Evolutionary conservation across 768 basidiomycete species (phyloP), one percentile per base, ranked within the genome.

Genomic region (Hemileccinum rubropunctum): DNA sequence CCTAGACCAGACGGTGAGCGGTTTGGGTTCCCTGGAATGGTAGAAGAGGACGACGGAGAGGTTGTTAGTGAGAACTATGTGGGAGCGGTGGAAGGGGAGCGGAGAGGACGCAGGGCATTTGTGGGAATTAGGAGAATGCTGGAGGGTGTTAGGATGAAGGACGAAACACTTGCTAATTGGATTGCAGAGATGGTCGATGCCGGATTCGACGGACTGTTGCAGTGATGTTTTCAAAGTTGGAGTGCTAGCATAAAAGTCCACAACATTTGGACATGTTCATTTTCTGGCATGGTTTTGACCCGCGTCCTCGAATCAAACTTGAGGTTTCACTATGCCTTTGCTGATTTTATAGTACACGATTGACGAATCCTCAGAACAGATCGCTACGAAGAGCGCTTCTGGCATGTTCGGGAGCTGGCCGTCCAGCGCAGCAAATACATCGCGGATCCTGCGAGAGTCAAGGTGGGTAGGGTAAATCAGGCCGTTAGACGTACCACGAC

Each of bases 1-100:
- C 88, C 88, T 28, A 77, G 88, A 23, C 83, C 76, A 3, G 86
- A 90, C 61, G 86, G 80, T 18, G 91, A 95, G 50, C 88, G 90
- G 55, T 95, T 94, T 66, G 93, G 93, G 0, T 91, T 95, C 66
- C 94, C 94, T 6, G 91, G 87, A 0, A 47, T 90, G 18, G 72
- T 90, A 33, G 87, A 91, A 53, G 89, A 88, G 18, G 76, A 79
- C n/a, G 86, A 82, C n/a, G 89, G 86, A 15, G 76, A 78, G 47
- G 80, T 81, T n/a, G 50, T 62, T 17, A 48, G 38, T 11, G 66
- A 68, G 28, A 58, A 63, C 37, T 67, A 67, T 40, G 56, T 56
- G 12, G 72, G 69, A 30, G 86, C 85, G 52, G 71, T 64, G 45
- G 88, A 91, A 62, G 88, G 88, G 9, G 84, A 88, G 61, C 71